A percentile compares a stretch with the other conserved stretches of the same genome.
Conservation (phyloP, 2,329 filamentous ascomycete genomes). For the Cercospora sesami region DNA sequence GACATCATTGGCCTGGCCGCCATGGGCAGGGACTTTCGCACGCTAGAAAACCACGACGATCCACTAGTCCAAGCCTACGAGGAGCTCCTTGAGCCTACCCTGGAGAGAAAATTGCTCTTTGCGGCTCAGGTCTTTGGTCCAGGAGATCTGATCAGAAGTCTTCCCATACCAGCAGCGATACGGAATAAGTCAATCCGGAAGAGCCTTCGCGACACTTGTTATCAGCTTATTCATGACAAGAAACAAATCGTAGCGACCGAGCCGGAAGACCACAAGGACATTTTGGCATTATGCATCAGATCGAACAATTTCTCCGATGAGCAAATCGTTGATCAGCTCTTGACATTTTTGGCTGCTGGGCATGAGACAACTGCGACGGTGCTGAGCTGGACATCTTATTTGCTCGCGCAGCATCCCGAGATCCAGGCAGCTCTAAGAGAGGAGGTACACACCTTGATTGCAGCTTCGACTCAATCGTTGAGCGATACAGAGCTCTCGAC, state of each 20-base stretch:
- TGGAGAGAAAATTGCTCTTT: conserved; percentile 51
- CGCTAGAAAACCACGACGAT: conserved; percentile 45
- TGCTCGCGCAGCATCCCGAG: conserved; percentile 66
- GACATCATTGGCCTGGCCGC: conserved; percentile 52
- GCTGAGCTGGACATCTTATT: conserved; percentile 74
- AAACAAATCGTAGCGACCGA: conserved; percentile 42
- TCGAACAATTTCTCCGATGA: conserved; percentile 55
- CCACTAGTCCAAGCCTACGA: conserved; percentile 47
- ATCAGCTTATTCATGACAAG: conserved; percentile 52
- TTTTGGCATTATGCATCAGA: conserved; percentile 53
- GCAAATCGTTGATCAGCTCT: conserved; percentile 54
- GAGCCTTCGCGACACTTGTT: conserved; percentile 46
- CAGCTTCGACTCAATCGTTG: conserved; percentile 42
- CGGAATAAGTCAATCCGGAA: conserved; percentile 32
- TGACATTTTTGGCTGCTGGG: conserved; percentile 58
- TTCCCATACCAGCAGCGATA: conserved; percentile 52
- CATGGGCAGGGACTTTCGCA: conserved; percentile 47
- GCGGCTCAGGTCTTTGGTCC: conserved; percentile 44
- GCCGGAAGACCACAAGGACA: conserved; percentile 42
- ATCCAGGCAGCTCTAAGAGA: conserved; percentile 66
- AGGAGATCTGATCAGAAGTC: conserved; percentile 40
- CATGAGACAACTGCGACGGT: conserved; percentile 78
- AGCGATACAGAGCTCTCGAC: conserved; percentile 36
- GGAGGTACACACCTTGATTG: conserved; percentile 65
- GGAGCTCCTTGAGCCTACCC: conserved; percentile 48